Conservation (phyloP, 2,329 filamentous ascomycete genomes). For the Sporothrix euskadiensis region DNA sequence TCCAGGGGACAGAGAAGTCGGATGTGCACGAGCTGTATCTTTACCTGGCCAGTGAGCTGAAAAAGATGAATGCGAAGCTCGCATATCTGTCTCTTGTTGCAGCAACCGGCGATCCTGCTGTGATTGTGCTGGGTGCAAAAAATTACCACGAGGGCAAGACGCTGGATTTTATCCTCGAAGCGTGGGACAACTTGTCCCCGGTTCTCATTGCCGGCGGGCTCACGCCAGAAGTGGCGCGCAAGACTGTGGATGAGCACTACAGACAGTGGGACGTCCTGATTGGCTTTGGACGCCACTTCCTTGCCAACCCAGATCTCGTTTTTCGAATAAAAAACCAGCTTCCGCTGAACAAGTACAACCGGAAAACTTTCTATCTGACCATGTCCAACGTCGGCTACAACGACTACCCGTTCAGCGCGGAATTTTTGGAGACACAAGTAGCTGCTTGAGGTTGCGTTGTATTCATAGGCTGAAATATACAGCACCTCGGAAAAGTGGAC, state of each 20-base stretch:
- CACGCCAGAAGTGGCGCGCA: constrained; percentile 33
- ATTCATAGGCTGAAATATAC: no score
- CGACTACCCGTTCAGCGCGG: constrained; percentile 42
- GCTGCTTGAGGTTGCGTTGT: neutral
- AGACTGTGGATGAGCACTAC: constrained; percentile 37
- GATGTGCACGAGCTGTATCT: constrained; percentile 19
- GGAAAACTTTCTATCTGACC: constrained; percentile 43
- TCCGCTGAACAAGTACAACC: constrained; percentile 42
- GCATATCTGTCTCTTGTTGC: constrained; percentile 62
- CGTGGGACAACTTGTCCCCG: constrained; percentile 37
- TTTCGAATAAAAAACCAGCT: constrained; percentile 45
- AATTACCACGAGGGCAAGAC: constrained; percentile 42
- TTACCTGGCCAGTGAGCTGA: constrained; percentile 22
- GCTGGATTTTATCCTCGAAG: constrained; percentile 38
- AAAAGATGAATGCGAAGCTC: constrained; percentile 37
- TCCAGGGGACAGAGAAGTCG: constrained; percentile 58
- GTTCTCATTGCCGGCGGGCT: constrained; percentile 40
- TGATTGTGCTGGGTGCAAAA: constrained; percentile 41
- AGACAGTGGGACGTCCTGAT: constrained; percentile 38
- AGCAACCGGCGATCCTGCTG: constrained; percentile 43
- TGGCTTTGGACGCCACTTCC: constrained; percentile 47
- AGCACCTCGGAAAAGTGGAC: no score
- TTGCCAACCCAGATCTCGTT: constrained; percentile 48
- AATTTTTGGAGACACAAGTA: constrained; percentile 28
- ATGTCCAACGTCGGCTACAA: constrained; percentile 44